These are phyloP conservation scores for Phalaenopsis hybrid DNA, from an alignment of 116 monocot genomes.

Conservation along the genomic window DNA sequence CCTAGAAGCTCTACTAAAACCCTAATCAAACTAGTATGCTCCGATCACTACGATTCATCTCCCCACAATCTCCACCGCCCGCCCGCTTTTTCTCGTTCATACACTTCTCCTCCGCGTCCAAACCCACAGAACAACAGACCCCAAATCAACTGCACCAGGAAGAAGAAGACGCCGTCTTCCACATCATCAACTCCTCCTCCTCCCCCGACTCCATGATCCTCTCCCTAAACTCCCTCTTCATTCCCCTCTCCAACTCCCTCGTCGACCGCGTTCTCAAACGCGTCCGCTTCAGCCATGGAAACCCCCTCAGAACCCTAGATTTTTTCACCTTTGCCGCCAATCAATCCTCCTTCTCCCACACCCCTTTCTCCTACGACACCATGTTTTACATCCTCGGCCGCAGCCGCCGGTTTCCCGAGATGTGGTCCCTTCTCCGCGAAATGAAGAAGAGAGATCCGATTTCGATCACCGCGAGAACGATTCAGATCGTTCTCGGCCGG, in stretches of 20 bases:
- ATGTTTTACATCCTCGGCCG: conserved; percentile 79
- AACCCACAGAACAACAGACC: neutral
- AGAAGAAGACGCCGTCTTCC: conserved; percentile 20
- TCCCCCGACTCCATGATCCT: conserved; percentile 25
- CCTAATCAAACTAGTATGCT: neutral
- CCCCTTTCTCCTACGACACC: conserved; percentile 61
- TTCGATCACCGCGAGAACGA: conserved; percentile 43
- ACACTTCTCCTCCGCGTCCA: neutral
- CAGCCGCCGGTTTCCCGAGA: conserved; percentile 37
- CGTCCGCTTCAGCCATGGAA: conserved; percentile 57
- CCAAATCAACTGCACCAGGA: neutral
- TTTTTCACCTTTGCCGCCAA: conserved; percentile 38
- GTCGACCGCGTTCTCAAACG: conserved; percentile 54
- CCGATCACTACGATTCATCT: neutral
- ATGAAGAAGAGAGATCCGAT: conserved; percentile 28
- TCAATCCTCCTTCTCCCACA: conserved; percentile 40
- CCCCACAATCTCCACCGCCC: neutral
- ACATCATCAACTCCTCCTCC: conserved; percentile 55
- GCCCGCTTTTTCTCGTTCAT: neutral
- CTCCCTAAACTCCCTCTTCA: conserved; percentile 21
- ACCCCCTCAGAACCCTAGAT: conserved; percentile 42
- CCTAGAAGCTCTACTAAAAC: too few relatives aligned
- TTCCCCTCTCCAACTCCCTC: conserved; percentile 43
- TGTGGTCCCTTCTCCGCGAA: conserved; percentile 36
- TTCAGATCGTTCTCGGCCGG: conserved; percentile 54